phyloP scores from a whole-genome alignment of 2,329 filamentous ascomycete species.

The Fusarium subtropicale region DNA sequence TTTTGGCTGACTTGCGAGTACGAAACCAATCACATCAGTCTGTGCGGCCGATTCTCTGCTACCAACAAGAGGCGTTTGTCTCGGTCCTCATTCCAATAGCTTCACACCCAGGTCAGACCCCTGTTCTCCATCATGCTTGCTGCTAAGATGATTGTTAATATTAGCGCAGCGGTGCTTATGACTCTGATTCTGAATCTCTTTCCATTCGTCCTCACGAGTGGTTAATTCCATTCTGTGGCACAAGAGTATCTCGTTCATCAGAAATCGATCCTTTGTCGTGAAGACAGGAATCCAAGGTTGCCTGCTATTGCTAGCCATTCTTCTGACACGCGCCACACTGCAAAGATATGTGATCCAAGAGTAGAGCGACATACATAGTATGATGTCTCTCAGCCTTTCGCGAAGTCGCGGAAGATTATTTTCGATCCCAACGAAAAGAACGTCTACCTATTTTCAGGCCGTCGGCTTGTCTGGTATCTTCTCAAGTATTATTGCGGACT shows the following conservation, averaged over 20 bases:
- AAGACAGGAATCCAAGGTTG: slow-evolving; percentile 1
- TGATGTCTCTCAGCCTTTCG: slow-evolving; percentile 1
- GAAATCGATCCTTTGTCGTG: neutral
- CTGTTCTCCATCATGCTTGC: slow-evolving; percentile 34
- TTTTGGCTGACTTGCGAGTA: slow-evolving; percentile 40
- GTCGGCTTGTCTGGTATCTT: slow-evolving; percentile 2
- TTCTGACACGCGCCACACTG: slow-evolving; percentile 25
- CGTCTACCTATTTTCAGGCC: slow-evolving; percentile 1
- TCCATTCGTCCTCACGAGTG: slow-evolving; percentile 5
- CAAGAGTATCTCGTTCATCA: slow-evolving; percentile 2
- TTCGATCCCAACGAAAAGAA: slow-evolving; percentile 12
- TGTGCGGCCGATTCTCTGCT: slow-evolving; percentile 38
- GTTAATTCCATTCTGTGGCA: slow-evolving; percentile 15
- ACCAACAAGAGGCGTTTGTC: slow-evolving; percentile 44
- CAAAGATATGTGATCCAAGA: slow-evolving; percentile 25
- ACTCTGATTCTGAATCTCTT: slow-evolving; percentile 18
- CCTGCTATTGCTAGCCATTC: slow-evolving; percentile 3
- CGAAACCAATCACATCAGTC: slow-evolving; percentile 43
- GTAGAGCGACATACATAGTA: slow-evolving; percentile 1
- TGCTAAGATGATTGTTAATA: slow-evolving; percentile 16
- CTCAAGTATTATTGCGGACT: slow-evolving; percentile 24
- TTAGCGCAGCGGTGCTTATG: slow-evolving; percentile 5
- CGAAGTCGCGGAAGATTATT: slow-evolving; percentile 29
- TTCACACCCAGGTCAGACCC: slow-evolving; percentile 39
- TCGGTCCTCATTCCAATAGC: slow-evolving; percentile 42